phyloP scores from a whole-genome alignment of 768 basidiomycete species.

The Podaxis rugospora region DNA sequence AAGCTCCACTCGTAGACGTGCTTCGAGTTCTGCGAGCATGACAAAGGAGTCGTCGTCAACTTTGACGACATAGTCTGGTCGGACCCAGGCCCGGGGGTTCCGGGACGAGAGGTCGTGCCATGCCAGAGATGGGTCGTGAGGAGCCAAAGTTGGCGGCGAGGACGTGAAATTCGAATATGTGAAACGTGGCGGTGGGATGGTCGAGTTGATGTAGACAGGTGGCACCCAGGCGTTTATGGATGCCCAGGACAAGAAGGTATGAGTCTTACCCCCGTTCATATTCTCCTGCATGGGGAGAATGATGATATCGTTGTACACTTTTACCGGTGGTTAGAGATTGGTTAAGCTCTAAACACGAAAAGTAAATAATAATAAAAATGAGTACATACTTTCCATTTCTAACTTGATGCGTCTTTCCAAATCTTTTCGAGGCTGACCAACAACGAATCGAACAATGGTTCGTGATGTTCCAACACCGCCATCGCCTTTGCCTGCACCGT shows the following conservation, averaged over 20 bases:
- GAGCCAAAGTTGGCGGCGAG: slow-evolving; percentile 56
- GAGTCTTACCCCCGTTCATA: slow-evolving; percentile 94
- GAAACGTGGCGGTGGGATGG: slow-evolving; percentile 42
- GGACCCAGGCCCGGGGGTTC: slow-evolving; percentile 60
- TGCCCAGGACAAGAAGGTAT: slow-evolving; percentile 93
- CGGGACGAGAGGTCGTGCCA: slow-evolving; percentile 43
- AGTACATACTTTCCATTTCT: slow-evolving; percentile 83
- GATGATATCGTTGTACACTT: slow-evolving; percentile 84
- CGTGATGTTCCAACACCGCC: slow-evolving; percentile 73
- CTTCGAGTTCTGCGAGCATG: slow-evolving; percentile 91
- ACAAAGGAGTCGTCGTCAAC: slow-evolving; percentile 95
- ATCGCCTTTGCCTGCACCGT: slow-evolving; percentile 68
- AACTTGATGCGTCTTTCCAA: slow-evolving; percentile 77
- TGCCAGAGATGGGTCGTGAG: slow-evolving; percentile 65
- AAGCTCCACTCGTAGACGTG: slow-evolving; percentile 77
- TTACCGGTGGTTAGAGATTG: slow-evolving; percentile 6
- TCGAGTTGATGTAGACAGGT: slow-evolving; percentile 54
- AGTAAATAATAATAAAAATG: slow-evolving; percentile 1
- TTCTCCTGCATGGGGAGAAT: slow-evolving; percentile 85
- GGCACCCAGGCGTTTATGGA: slow-evolving; percentile 89
- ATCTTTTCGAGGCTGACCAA: slow-evolving; percentile 77
- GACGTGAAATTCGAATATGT: slow-evolving; percentile 63
- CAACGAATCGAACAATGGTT: slow-evolving; percentile 82
- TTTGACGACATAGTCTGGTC: slow-evolving; percentile 91
- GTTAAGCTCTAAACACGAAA: slow-evolving; percentile 5